A percentile compares a stretch with the other conserved stretches of the same genome.
Evolutionary conservation across 1,284 basidiomycete genomes (phyloP).

Genomic region (Ceratobasidium sp.): DNA sequence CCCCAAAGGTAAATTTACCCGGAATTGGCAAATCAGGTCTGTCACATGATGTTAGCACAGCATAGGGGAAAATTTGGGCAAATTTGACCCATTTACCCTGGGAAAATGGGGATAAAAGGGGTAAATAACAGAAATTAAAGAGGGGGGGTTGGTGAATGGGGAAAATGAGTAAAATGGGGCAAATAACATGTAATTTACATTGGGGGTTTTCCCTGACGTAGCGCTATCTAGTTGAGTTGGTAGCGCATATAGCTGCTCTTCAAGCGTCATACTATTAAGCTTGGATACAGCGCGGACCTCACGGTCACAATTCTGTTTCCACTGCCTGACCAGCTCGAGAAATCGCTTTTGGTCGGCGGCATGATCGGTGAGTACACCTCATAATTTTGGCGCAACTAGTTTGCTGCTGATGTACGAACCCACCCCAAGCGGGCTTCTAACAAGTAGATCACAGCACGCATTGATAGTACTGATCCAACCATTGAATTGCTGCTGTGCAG

Average conservation of each 20-base stretch:
- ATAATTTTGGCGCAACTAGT: conserved; percentile 4
- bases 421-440: background rate
- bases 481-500: background rate
- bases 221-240: background rate
- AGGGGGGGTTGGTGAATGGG: no score
- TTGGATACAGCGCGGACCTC: background rate
- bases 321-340: background rate
- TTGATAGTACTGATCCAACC: background rate
- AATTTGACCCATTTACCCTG: no score
- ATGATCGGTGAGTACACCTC: conserved; percentile 22
- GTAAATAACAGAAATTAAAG: no score
- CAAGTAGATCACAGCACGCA: background rate
- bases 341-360: conserved; percentile 17
- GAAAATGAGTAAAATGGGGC: no score
- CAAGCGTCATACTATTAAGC: background rate
- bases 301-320: conserved; percentile 11
- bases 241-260: background rate
- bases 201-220: no score
- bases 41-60: no score
- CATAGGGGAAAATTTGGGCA: no score
- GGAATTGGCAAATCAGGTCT: no score
- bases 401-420: background rate
- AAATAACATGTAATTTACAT: no score
- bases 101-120: no score
- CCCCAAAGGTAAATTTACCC: no score